Evolutionary conservation across 1,284 basidiomycete genomes (phyloP), one percentile per base, ranked within the genome.

Genomic region (Xanthoconium separans): DNA sequence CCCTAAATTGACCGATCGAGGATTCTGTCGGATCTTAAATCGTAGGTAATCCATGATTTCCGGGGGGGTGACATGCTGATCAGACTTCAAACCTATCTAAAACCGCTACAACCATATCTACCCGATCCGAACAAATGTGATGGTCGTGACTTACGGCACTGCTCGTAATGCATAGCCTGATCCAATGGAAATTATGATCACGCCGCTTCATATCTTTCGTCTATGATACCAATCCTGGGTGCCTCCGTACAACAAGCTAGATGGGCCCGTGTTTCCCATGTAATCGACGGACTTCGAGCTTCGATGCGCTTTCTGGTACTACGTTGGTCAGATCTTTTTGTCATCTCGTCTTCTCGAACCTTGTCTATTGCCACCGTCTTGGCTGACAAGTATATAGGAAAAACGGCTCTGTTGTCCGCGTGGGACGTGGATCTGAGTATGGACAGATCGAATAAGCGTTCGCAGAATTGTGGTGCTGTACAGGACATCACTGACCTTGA

Each of bases 101-200:
- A 20, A 27, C 10, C 11, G 22, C n/a, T 27, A 29, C 36, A 55
- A 24, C 40, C 40, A 36, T 34, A 37, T 30, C 34, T 20, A 18
- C 30, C 12, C 16, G 30, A 13, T 31, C 22, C n/a, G 10, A 29
- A 29, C 15, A 48, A 39, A 49, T 4, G 6, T 44, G 39, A 9
- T 41, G 24, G 6, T 45, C 6, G 31, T 53, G 18, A 20, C 20
- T 42, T 60, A 58, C 58, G 48, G 27, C 34, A 58, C 10, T n/a
- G 16, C 44, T 43, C 10, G 27, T 29, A 16, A 18, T 39, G 18
- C 37, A 39, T 39, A 40, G 18, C 24, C 13, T 61, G 60, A 57
- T 57, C 11, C 42, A 48, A 60, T 47, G 62, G 58, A 61, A 44
- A 34, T 7, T 36, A 12, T 50, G 11, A 24, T 54, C 16, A 34